These are phyloP conservation scores for Trichoderma cornu-damae DNA, from an alignment of 2,329 filamentous ascomycete genomes.

Conservation along the genomic window DNA sequence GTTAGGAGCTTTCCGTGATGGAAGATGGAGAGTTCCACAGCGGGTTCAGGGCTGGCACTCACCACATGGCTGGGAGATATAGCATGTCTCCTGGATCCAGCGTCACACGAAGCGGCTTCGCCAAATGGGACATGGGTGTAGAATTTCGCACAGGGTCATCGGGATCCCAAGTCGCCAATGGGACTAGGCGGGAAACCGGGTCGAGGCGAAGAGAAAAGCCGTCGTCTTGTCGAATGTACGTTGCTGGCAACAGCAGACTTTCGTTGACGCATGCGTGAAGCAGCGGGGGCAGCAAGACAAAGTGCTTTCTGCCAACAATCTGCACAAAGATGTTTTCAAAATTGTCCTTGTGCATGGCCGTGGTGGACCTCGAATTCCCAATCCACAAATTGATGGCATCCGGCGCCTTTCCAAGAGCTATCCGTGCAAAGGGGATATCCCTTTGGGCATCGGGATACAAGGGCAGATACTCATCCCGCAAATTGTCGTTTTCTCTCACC, in stretches of 20 bases:
- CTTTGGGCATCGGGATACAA: conserved; percentile 59
- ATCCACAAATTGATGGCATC: conserved; percentile 84
- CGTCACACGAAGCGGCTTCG: conserved; percentile 60
- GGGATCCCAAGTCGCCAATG: conserved; percentile 72
- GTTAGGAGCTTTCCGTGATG: too few relatives aligned
- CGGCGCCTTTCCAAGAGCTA: conserved; percentile 59
- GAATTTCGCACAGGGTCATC: conserved; percentile 47
- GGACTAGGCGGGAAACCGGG: conserved; percentile 41
- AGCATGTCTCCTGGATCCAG: conserved; percentile 72
- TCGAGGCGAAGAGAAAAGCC: conserved; percentile 34
- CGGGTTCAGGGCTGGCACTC: conserved; percentile 23
- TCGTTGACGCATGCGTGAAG: conserved; percentile 67
- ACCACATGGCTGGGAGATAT: conserved; percentile 78
- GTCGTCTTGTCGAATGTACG: conserved; percentile 45
- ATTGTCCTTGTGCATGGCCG: conserved; percentile 73
- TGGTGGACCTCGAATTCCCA: conserved; percentile 64
- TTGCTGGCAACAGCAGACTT: conserved; percentile 49
- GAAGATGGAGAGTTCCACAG: neutral
- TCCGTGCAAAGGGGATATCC: conserved; percentile 65
- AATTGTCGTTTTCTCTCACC: conserved; percentile 68
- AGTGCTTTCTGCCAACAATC: conserved; percentile 66
- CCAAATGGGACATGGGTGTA: conserved; percentile 56
- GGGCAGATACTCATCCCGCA: conserved; percentile 63
- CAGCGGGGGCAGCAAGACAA: conserved; percentile 66
- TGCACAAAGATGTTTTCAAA: conserved; percentile 85